Base-by-base conservation (phyloP, 2,329 filamentous ascomycete species). In the Rhinocladiella similis region DNA sequence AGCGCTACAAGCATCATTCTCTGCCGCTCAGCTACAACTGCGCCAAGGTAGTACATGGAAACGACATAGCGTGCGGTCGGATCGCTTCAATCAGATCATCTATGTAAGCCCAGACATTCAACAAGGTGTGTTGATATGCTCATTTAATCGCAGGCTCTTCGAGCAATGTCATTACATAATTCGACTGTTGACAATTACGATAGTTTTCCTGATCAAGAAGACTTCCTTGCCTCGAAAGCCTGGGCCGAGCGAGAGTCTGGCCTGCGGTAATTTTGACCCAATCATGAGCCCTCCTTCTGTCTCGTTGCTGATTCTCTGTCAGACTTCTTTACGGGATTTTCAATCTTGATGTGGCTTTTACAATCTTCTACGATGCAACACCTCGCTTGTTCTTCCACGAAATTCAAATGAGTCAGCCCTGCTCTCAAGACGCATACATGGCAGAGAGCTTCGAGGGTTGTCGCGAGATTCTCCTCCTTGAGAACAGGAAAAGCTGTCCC, bases 371-470 rank as follows among this genome's bases (percentile, higher is more conserved):
- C 22, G 39, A 19, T 29, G 1, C 14, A 4, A 10, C 18, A 19
- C 50, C 50, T 18, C 50, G 50, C 5, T 18, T 52, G 9, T 52
- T 52, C 38, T 43, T 18, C n/a, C 38, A 52, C 25, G 50, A 52
- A 18, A 4, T 52, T 7, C 50, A 46, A 2, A 4, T 52, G n/a
- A 14, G 35, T 39, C 7, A 38, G 22, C 33, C 22, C 4, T 25
- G 22, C 22, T 25, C 41, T n/a, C 18, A 13, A 13, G 18, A 45
- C 18, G 41, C 18, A 4, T 45, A 20, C 18, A 45, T 45, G 41
- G 41, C 41, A 4, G 18, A 14, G 13, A 45, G 18, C 5, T 18
- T 45, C 13, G 41, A 19, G 4, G n/a, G 18, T 13, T 45, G 18
- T 19, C 25, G 25, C 10, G 41, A 45, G 18, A 22, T 13, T 5